Base-by-base conservation (phyloP, 371 early-diverging fungal genomes). In the Apophysomyces elegans region DNA sequence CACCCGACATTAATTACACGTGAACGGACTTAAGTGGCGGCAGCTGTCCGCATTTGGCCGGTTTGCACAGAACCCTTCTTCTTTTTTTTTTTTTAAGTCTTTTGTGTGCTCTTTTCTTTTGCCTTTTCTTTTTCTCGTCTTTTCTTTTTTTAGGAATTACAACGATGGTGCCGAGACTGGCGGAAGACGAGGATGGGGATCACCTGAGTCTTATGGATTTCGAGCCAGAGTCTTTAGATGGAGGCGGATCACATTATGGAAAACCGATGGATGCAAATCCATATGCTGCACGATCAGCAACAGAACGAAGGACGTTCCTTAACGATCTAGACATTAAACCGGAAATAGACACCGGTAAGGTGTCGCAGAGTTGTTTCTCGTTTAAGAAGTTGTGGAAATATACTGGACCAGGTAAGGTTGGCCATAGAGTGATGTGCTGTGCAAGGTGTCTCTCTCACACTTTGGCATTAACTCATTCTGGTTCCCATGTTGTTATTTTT, bases 381-480 rank as follows among this genome's bases (percentile, higher is more conserved):
- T 84, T 79, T 61, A 69, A 62, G 32, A 84, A 84, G 39, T 63
- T 86, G n/a, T 76, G 84, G 77, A 75, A 75, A 54, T 84, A 84
- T 62, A 80, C 74, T 13, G 87, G 87, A 8, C 87, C 87, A 60
- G 87, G 87, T 78, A 75, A 26, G 32, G 32, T 26, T 26, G 32
- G 32, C 32, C 2, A 26, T 26, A 26, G 32, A 26, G 32, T 1
- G 32, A 26, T 26, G 32, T 26, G 32, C 32, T 1, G 32, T 26
- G 32, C 26, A 26, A 26, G 2, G 2, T 26, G 2, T 26, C 32
- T 26, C 2, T 26, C 32, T 26, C 32, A 3, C 32, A 2, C 32
- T 26, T 26, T 26, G 32, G 32, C 32, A 26, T 2, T 26, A 26
- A 26, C 18, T 11, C 35, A 37, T 26, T 21, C 41, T 39, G 21